These are phyloP conservation scores for Boletellus emodensis DNA, from an alignment of 768 basidiomycete genomes.

Conservation along the genomic window DNA sequence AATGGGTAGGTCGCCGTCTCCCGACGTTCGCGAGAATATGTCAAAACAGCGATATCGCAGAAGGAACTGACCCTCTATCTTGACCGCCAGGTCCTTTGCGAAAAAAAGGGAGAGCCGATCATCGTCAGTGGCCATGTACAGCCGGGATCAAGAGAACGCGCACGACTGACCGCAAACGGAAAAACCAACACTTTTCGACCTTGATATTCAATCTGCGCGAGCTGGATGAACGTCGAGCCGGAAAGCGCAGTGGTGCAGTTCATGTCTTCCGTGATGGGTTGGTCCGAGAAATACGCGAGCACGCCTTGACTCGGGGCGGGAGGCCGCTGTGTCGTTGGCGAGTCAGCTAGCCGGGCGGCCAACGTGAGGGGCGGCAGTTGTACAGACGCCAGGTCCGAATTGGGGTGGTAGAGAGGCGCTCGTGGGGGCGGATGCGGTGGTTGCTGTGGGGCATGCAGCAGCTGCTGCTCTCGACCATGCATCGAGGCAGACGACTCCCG, in stretches of 20 bases:
- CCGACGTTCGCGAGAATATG: slow-evolving; percentile 40
- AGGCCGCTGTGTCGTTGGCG: slow-evolving; percentile 6
- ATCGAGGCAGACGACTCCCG: slow-evolving; percentile 4
- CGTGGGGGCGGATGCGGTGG: slow-evolving; percentile 9
- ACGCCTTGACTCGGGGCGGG: slow-evolving; percentile 31
- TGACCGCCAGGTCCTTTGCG: slow-evolving; percentile 62
- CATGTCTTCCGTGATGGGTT: slow-evolving; percentile 43
- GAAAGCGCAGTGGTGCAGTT: slow-evolving; percentile 49
- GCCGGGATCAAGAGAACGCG: slow-evolving; percentile 8
- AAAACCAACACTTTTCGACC: slow-evolving; percentile 55
- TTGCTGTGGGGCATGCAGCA: slow-evolving; percentile 11
- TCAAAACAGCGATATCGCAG: slow-evolving; percentile 72
- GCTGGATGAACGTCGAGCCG: slow-evolving; percentile 60
- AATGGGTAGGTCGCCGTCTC: slow-evolving; percentile 35
- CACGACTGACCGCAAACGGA: slow-evolving; percentile 51
- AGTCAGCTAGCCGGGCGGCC: slow-evolving; percentile 8
- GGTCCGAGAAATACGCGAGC: slow-evolving; percentile 39
- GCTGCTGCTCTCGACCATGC: slow-evolving; percentile 9
- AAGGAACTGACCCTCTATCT: slow-evolving; percentile 61
- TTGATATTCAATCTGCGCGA: slow-evolving; percentile 48
- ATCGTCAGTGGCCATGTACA: slow-evolving; percentile 1
- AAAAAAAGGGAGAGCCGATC: too few species aligned
- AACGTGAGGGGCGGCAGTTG: slow-evolving; percentile 22
- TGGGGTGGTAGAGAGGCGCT: slow-evolving; percentile 12
- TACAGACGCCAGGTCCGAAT: slow-evolving; percentile 11